Evolutionary conservation across 2,329 filamentous ascomycete genomes (phyloP).

Genomic region (Chaetomiaceae sp.): DNA sequence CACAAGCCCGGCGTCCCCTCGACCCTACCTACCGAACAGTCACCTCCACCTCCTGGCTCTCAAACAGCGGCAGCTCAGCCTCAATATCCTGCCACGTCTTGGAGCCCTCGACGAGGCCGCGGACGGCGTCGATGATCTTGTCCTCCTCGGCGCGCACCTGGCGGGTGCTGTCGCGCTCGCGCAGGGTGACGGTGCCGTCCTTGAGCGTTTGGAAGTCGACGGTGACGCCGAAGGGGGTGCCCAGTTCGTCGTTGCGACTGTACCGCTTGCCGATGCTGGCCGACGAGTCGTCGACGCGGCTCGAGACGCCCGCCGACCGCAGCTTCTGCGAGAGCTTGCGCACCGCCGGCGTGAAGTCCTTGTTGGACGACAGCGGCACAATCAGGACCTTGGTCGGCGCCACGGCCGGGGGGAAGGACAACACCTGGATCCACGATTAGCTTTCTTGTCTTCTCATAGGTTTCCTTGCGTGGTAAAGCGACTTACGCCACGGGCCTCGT

Average conservation of each 20-base stretch:
- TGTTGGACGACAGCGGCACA: slow-evolving; percentile 77
- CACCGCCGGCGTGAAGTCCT: slow-evolving; percentile 73
- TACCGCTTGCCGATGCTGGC: slow-evolving; percentile 94
- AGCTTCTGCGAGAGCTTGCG: slow-evolving; percentile 68
- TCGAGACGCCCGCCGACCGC: slow-evolving; percentile 70
- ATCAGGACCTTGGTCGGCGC: slow-evolving; percentile 95
- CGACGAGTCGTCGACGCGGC: slow-evolving; percentile 81
- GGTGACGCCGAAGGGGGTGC: slow-evolving; percentile 88
- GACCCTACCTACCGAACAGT: slow-evolving; percentile 12
- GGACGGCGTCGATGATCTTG: slow-evolving; percentile 71
- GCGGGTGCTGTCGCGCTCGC: slow-evolving; percentile 84
- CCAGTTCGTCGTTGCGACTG: slow-evolving; percentile 89
- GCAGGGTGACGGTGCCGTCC: slow-evolving; percentile 77
- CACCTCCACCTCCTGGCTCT: slow-evolving; percentile 56
- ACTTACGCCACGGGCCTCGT: slow-evolving; percentile 82
- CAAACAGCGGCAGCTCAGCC: slow-evolving; percentile 74
- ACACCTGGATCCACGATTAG: slow-evolving; percentile 38
- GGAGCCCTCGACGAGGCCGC: slow-evolving; percentile 39
- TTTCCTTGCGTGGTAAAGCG: slow-evolving; percentile 2
- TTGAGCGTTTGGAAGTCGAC: slow-evolving; percentile 93
- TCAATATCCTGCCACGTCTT: slow-evolving; percentile 65
- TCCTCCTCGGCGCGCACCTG: slow-evolving; percentile 82
- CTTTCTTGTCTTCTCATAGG: slow-evolving; percentile 38
- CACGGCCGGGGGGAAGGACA: slow-evolving; percentile 55
- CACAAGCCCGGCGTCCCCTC: background rate